Conservation (phyloP, 257 asterid species). For the Ajuga chamaepitys region DNA sequence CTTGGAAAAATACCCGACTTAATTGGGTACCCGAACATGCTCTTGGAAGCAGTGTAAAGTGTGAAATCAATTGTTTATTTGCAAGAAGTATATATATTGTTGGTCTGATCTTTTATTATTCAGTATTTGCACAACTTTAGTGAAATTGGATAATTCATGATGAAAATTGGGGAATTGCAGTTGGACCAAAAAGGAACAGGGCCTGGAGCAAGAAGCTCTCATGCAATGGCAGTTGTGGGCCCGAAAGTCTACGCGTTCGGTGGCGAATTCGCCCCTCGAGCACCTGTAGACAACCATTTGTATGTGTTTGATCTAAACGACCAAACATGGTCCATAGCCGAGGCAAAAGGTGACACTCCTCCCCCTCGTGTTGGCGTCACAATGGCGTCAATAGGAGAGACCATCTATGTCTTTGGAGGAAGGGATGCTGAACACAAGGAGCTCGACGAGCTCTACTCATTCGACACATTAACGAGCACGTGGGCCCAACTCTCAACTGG, state of each 20-base stretch:
- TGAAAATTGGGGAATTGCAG: conserved; percentile 34
- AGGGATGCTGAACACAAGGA: conserved; percentile 74
- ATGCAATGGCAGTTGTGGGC: conserved; percentile 75
- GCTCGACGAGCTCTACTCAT: conserved; percentile 50
- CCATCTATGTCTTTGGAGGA: conserved; percentile 73
- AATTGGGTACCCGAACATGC: too few relatives aligned
- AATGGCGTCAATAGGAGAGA: conserved; percentile 53
- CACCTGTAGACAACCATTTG: conserved; percentile 75
- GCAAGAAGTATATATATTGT: too few relatives aligned
- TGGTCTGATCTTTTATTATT: too few relatives aligned
- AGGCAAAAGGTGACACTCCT: conserved; percentile 59
- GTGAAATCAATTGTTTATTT: too few relatives aligned
- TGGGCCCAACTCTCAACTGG: conserved; percentile 61
- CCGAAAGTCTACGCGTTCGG: conserved; percentile 69
- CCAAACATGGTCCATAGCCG: conserved; percentile 60
- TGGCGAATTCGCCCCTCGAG: conserved; percentile 77
- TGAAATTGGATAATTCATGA: too few relatives aligned
- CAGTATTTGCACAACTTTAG: too few relatives aligned
- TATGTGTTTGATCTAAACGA: conserved; percentile 50
- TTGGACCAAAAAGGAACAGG: conserved; percentile 65
- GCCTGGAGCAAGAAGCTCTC: conserved; percentile 95
- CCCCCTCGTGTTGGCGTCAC: conserved; percentile 93
- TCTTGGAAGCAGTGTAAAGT: too few relatives aligned
- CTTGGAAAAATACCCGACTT: too few relatives aligned
- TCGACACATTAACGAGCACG: conserved; percentile 43